These are phyloP conservation scores for Teratosphaeria gauchensis DNA, from an alignment of 2,329 filamentous ascomycete species.

Conservation along the genomic window DNA sequence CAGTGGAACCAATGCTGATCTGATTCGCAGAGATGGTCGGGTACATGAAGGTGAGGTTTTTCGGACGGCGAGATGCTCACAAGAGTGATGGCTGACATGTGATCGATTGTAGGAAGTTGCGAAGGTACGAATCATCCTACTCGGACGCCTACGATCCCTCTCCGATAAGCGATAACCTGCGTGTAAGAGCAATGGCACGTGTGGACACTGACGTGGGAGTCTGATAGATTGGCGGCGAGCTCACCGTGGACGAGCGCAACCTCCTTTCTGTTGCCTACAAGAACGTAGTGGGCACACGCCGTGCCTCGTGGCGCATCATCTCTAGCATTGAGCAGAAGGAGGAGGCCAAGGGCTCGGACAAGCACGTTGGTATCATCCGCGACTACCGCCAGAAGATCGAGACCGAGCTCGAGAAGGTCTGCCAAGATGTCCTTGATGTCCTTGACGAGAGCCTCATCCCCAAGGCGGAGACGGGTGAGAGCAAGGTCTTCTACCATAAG, in stretches of 20 bases:
- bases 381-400: constrained; percentile 99
- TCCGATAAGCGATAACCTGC: constrained; percentile 6
- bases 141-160: constrained; percentile 1
- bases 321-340: constrained; percentile 99
- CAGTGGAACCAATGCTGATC: background rate
- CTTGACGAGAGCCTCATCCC: constrained; percentile 89
- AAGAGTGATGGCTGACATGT: constrained; percentile 25
- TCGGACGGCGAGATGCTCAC: background rate
- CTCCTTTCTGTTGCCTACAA: constrained; percentile 98
- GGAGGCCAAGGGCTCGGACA: constrained; percentile 94
- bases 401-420: constrained; percentile 92
- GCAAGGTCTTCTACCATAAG: constrained; percentile 99
- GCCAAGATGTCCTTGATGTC: constrained; percentile 94
- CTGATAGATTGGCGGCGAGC: constrained; percentile 52
- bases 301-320: constrained; percentile 98
- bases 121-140: constrained; percentile 51
- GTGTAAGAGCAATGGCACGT: background rate
- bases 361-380: constrained; percentile 87
- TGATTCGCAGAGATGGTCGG: constrained; percentile 72
- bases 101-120: constrained; percentile 65
- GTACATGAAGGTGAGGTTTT: constrained; percentile 77
- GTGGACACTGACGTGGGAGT: constrained; percentile 9
- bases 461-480: constrained; percentile 92
- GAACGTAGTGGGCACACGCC: constrained; percentile 96
- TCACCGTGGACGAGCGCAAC: constrained; percentile 67